Evolutionary conservation across 1,284 basidiomycete species (phyloP), one percentile per base, ranked within the genome.

Genomic region (Rugosomyces carneus): DNA sequence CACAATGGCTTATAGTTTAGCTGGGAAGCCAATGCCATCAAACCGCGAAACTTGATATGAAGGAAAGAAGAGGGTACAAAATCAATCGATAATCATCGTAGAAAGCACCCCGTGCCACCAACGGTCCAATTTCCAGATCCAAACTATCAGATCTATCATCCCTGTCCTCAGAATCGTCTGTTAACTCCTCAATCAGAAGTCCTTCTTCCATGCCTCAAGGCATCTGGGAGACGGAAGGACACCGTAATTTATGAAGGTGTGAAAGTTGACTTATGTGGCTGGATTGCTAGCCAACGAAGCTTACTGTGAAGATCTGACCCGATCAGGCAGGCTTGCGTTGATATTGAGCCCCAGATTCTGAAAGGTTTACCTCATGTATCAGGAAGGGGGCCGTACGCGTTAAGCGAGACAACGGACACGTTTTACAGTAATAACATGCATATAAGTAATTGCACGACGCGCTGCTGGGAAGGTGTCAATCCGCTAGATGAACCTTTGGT

Each of bases 21-120:
- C 31, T 38, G 42, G 36, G 45, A 42, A 32, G 40, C 35, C 13
- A 42, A 34, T 26, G 18, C 21, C 27, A 29, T 37, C 31, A 24
- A 29, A 26, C 32, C 44, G 15, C 9, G 23, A 20, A 37, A 15
- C 34, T 8, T 19, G 34, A 35, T 37, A 37, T 23, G 10, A 31
- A 31, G 39, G 45, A 11, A 24, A 32, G 26, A 32, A 35, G 31
- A 39, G 37, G 27, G 34, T 31, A 27, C 31, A 27, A 36, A 50
- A 52, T 50, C 53, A 32, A 54, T 54, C 53, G 53, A 49, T 54
- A 49, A 54, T 54, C 53, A 45, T 35, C 16, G 24, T 37, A 46
- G n/a, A 34, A 34, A 34, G 5, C 16, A 11, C 31, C 40, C 20
- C 31, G 13, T 16, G 31, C 31, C 31, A 34, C 37, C 18, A 37